Conservation (phyloP, 1,139 yeast genomes). For the Diutina catenulata region DNA sequence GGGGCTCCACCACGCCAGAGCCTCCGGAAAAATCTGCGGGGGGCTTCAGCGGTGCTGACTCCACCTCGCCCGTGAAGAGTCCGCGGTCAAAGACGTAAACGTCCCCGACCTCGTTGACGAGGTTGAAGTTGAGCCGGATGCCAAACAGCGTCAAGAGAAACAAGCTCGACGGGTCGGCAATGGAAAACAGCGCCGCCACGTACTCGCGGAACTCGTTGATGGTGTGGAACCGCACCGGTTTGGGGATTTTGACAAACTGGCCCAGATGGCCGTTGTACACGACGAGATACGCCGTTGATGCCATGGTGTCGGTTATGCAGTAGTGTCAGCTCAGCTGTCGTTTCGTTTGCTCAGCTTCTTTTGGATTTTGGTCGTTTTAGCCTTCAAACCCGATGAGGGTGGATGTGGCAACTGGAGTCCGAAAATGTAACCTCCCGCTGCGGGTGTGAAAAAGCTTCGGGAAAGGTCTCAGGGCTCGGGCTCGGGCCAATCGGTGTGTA, state of each 20-base stretch:
- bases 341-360: too few species aligned
- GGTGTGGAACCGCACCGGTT: conserved; percentile 31
- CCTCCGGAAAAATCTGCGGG: neutral
- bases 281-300: conserved; percentile 16
- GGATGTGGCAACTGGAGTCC: too few species aligned
- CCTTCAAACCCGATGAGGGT: too few species aligned
- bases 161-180: conserved; percentile 19
- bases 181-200: conserved; percentile 12
- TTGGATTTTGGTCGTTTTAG: too few species aligned
- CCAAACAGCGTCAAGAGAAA: conserved; percentile 61
- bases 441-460: too few species aligned
- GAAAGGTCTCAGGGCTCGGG: too few species aligned
- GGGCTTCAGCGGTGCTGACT: neutral
- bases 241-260: conserved; percentile 21
- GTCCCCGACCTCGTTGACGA: conserved; percentile 34
- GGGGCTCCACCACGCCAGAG: neutral
- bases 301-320: too few species aligned
- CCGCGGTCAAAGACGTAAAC: conserved; percentile 21
- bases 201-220: conserved; percentile 13
- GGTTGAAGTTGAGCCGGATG: conserved; percentile 41
- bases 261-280: conserved; percentile 34
- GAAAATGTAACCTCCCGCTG: too few species aligned
- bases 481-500: too few species aligned
- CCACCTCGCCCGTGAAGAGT: conserved; percentile 7
- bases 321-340: too few species aligned